Conservation (phyloP, 2,329 filamentous ascomycete species). For the Paraconiothyrium brasiliense region DNA sequence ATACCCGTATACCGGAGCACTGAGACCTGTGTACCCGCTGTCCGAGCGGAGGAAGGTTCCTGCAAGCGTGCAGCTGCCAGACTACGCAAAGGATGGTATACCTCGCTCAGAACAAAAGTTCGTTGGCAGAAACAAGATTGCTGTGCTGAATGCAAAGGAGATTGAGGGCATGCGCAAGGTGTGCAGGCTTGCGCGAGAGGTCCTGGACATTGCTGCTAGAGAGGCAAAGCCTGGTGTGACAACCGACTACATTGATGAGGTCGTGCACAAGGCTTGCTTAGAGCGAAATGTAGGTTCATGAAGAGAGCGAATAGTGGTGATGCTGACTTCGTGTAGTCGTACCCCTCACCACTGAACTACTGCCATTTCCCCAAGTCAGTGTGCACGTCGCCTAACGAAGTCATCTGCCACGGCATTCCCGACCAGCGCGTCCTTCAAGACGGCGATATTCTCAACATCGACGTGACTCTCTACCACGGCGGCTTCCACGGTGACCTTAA, state of each 20-base stretch:
- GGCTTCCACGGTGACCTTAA: slow-evolving; percentile 97
- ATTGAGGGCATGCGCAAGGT: slow-evolving; percentile 93
- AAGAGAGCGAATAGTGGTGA: not conserved
- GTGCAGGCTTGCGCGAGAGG: slow-evolving; percentile 85
- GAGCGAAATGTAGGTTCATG: slow-evolving; percentile 81
- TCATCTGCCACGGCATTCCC: slow-evolving; percentile 98
- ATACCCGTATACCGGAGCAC: slow-evolving; percentile 80
- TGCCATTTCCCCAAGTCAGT: slow-evolving; percentile 97
- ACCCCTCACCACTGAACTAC: slow-evolving; percentile 95
- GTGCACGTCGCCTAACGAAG: slow-evolving; percentile 95
- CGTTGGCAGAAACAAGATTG: slow-evolving; percentile 80
- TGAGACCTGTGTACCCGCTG: slow-evolving; percentile 80
- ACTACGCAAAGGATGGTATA: slow-evolving; percentile 88
- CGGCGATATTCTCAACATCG: slow-evolving; percentile 96
- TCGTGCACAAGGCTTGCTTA: slow-evolving; percentile 93
- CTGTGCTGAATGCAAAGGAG: slow-evolving; percentile 79
- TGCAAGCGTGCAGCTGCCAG: slow-evolving; percentile 81
- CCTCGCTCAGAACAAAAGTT: slow-evolving; percentile 71
- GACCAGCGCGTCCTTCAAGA: slow-evolving; percentile 87
- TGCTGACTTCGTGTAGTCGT: slow-evolving; percentile 69
- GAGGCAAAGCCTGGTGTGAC: slow-evolving; percentile 90
- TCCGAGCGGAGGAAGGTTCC: slow-evolving; percentile 66
- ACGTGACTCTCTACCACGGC: slow-evolving; percentile 91
- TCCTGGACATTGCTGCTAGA: slow-evolving; percentile 88
- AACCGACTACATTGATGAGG: slow-evolving; percentile 92